phyloP scores from a whole-genome alignment of 768 basidiomycete genomes.

The Serendipita vermifera region DNA sequence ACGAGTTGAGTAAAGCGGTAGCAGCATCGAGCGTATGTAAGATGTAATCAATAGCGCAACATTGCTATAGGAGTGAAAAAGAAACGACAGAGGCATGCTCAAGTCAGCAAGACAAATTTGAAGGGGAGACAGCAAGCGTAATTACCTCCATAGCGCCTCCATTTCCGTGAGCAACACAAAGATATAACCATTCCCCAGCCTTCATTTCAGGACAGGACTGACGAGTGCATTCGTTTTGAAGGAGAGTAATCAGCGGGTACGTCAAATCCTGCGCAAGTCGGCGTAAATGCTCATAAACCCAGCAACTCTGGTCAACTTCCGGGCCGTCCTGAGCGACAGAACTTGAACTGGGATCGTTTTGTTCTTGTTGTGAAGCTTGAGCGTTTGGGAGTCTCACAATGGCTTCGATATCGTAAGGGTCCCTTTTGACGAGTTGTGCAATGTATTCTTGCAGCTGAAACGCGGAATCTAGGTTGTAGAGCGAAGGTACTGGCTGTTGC shows the following conservation, averaged over 20 bases:
- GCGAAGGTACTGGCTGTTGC: constrained; percentile 14
- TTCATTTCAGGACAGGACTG: constrained; percentile 93
- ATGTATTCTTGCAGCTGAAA: constrained; percentile 95
- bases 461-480: constrained; percentile 55
- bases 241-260: constrained; percentile 68
- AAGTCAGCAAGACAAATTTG: background rate
- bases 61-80: constrained; percentile 58
- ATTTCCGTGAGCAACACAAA: constrained; percentile 89
- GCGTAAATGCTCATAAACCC: constrained; percentile 65
- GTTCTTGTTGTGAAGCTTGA: constrained; percentile 3
- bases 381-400: constrained; percentile 63
- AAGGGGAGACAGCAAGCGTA: background rate
- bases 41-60: constrained; percentile 95
- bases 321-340: constrained; percentile 23
- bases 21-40: constrained; percentile 87
- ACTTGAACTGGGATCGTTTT: constrained; percentile 17
- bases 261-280: constrained; percentile 80
- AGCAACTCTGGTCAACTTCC: constrained; percentile 66
- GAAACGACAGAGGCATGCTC: background rate
- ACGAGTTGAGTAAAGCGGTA: constrained; percentile 80
- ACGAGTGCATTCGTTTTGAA: constrained; percentile 80
- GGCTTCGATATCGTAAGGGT: constrained; percentile 77
- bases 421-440: constrained; percentile 65
- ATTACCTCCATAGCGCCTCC: constrained; percentile 76
- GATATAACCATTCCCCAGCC: constrained; percentile 94